Conservation (phyloP, 495 filamentous ascomycete species). For the Aspergillus kassunensis region DNA sequence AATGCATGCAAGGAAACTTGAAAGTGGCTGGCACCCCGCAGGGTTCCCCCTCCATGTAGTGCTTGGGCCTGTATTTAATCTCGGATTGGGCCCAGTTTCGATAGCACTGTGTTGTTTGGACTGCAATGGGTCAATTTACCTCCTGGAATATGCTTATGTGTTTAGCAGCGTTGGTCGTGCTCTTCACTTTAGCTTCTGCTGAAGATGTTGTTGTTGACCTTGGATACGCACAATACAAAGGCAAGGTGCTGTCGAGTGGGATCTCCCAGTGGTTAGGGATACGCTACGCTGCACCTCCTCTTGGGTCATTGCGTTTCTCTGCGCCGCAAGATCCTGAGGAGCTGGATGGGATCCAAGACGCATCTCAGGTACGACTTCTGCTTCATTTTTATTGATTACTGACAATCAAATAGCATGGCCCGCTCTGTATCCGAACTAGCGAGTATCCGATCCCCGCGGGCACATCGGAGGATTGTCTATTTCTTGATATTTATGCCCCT, state of each 20-base stretch:
- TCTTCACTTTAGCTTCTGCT: slow-evolving; percentile 20
- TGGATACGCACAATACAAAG: slow-evolving; percentile 42
- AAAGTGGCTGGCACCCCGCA: no score
- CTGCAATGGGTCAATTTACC: background rate
- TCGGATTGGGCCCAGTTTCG: background rate
- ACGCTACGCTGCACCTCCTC: slow-evolving; percentile 58
- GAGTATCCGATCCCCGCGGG: slow-evolving; percentile 28
- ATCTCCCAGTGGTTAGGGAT: slow-evolving; percentile 63
- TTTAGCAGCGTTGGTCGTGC: slow-evolving; percentile 17
- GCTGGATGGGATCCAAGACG: slow-evolving; percentile 38
- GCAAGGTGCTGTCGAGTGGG: slow-evolving; percentile 35
- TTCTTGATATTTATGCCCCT: slow-evolving; percentile 69
- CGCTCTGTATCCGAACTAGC: slow-evolving; percentile 50
- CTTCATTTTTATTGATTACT: background rate
- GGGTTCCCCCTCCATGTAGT: no score
- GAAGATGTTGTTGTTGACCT: slow-evolving; percentile 34
- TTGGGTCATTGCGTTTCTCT: slow-evolving; percentile 55
- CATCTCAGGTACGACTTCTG: slow-evolving; percentile 31
- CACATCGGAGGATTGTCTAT: slow-evolving; percentile 70
- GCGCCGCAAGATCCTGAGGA: slow-evolving; percentile 52
- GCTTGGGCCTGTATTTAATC: background rate
- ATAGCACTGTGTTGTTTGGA: background rate
- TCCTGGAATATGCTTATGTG: background rate
- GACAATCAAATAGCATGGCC: slow-evolving; percentile 33
- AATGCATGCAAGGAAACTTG: no score